phyloP scores from a whole-genome alignment of 257 asterid species.

The Haberlea rhodopensis region DNA sequence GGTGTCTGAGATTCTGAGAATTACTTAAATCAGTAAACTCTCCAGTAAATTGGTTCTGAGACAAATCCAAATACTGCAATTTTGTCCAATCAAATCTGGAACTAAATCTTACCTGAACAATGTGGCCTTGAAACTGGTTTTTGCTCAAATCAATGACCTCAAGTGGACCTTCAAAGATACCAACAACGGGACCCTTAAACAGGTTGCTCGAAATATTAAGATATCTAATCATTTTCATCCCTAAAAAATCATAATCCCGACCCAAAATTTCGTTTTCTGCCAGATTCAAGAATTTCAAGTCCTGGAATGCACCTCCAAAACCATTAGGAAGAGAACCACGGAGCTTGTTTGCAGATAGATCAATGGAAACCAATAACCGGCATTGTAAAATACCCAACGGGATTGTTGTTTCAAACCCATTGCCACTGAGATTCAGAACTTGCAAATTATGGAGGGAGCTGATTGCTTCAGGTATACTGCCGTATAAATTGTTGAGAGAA shows the following conservation, averaged over 20 bases:
- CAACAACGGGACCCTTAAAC: slow-evolving; percentile 70
- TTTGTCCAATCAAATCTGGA: slow-evolving; percentile 57
- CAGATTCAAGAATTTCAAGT: slow-evolving; percentile 55
- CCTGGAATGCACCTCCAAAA: slow-evolving; percentile 62
- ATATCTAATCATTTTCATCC: slow-evolving; percentile 44
- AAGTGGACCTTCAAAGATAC: slow-evolving; percentile 54
- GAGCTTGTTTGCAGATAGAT: slow-evolving; percentile 64
- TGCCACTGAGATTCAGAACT: slow-evolving; percentile 56
- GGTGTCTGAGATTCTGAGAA: slow-evolving; percentile 56
- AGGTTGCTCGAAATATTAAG: slow-evolving; percentile 75
- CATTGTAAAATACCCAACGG: slow-evolving; percentile 66
- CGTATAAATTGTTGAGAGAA: slow-evolving; percentile 73
- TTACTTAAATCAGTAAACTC: slow-evolving; percentile 45
- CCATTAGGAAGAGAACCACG: slow-evolving; percentile 56
- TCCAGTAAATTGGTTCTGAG: slow-evolving; percentile 81
- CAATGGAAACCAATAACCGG: slow-evolving; percentile 52
- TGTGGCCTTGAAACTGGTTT: slow-evolving; percentile 79
- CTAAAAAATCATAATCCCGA: slow-evolving; percentile 57
- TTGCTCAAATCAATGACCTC: slow-evolving; percentile 87
- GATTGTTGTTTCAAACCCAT: slow-evolving; percentile 50
- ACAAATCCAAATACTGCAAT: slow-evolving; percentile 71
- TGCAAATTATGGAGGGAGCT: slow-evolving; percentile 58
- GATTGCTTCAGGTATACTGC: slow-evolving; percentile 69
- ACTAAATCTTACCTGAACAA: slow-evolving; percentile 70
- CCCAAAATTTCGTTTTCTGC: slow-evolving; percentile 62